Evolutionary conservation across 164 flowering plant genomes (phyloP).

Genomic region (Euptelea pleiosperma): DNA sequence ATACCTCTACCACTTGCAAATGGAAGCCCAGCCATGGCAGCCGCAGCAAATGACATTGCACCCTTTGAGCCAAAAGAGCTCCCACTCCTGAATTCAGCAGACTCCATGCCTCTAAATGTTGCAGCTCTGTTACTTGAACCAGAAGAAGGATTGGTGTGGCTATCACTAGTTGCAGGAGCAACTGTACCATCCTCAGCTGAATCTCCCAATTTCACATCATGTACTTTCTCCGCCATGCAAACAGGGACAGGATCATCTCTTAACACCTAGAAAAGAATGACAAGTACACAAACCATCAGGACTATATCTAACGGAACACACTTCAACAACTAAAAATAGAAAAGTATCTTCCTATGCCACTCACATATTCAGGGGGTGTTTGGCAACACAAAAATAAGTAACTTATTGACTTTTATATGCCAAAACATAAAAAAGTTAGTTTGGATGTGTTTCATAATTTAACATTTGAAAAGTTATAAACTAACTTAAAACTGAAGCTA

Average conservation of each 20-base stretch:
- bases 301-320: too few species aligned
- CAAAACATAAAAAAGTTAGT: too few species aligned
- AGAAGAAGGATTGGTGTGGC: conserved; percentile 49
- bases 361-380: too few species aligned
- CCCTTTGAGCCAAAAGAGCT: conserved; percentile 75
- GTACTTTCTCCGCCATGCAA: conserved; percentile 73
- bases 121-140: conserved; percentile 63
- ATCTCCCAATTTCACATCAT: conserved; percentile 84
- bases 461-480: too few species aligned
- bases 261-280: conserved; percentile 44
- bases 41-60: conserved; percentile 95
- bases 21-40: conserved; percentile 94
- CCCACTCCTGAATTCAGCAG: conserved; percentile 57
- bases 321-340: too few species aligned
- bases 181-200: conserved; percentile 50
- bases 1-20: conserved; percentile 74
- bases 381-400: too few species aligned
- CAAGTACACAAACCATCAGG: not conserved
- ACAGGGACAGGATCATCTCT: conserved; percentile 63
- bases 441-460: too few species aligned
- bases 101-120: conserved; percentile 49
- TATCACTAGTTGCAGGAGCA: conserved; percentile 47
- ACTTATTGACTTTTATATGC: too few species aligned
- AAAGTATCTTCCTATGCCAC: too few species aligned
- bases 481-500: too few species aligned